phyloP scores from a whole-genome alignment of 1,284 basidiomycete species.

The Ustilago sp. region DNA sequence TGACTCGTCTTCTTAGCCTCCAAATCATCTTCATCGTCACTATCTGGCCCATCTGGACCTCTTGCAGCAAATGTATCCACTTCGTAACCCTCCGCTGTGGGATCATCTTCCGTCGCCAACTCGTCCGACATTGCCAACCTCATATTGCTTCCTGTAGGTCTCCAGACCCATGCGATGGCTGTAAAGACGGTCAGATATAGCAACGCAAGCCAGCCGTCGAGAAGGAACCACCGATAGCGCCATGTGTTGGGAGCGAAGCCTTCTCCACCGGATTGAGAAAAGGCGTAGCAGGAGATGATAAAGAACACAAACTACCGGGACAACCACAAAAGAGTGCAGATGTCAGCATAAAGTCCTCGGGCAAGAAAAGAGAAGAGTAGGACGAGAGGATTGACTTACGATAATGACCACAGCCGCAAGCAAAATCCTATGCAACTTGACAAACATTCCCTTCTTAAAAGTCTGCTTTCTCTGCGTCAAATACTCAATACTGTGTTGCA shows the following conservation, averaged over 20 bases:
- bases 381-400: slow-evolving; percentile 64
- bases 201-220: slow-evolving; percentile 93
- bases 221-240: slow-evolving; percentile 91
- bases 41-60: slow-evolving; percentile 44
- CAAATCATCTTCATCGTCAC: slow-evolving; percentile 51
- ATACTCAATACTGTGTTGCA: slow-evolving; percentile 63
- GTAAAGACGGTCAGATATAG: slow-evolving; percentile 76
- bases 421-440: slow-evolving; percentile 85
- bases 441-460: slow-evolving; percentile 70
- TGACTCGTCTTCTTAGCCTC: slow-evolving; percentile 37
- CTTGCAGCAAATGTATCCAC: slow-evolving; percentile 75
- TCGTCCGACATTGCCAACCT: slow-evolving; percentile 72
- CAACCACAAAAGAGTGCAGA: not conserved
- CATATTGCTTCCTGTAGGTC: slow-evolving; percentile 90
- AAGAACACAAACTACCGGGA: slow-evolving; percentile 77
- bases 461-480: slow-evolving; percentile 64
- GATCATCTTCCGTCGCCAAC: slow-evolving; percentile 81
- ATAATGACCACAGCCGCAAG: slow-evolving; percentile 85
- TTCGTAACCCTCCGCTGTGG: slow-evolving; percentile 81
- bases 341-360: not conserved
- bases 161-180: slow-evolving; percentile 89
- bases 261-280: slow-evolving; percentile 89
- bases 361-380: not conserved
- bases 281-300: slow-evolving; percentile 88
- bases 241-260: slow-evolving; percentile 95